These are phyloP conservation scores for Sporothrix protearum DNA, from an alignment of 2,329 filamentous ascomycete species.

Conservation along the genomic window DNA sequence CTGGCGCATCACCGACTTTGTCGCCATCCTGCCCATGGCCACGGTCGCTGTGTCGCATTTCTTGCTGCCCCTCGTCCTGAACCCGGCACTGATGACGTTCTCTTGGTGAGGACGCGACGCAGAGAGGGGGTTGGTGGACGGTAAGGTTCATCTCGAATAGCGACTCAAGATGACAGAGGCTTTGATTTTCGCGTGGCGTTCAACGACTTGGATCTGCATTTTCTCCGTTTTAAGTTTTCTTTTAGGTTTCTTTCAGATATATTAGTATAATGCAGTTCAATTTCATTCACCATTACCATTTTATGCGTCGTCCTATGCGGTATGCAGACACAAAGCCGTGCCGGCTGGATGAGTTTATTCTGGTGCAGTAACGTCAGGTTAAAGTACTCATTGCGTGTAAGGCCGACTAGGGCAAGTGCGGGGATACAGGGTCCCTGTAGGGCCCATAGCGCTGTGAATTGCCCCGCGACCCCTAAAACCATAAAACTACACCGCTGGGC, in stretches of 20 bases:
- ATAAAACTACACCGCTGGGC: not conserved
- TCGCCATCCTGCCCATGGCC: slow-evolving; percentile 72
- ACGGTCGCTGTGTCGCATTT: slow-evolving; percentile 67
- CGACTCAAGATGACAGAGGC: not conserved
- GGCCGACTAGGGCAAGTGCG: not conserved
- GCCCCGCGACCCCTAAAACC: too few species aligned
- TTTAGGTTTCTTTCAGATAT: too few species aligned
- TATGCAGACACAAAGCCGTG: not conserved
- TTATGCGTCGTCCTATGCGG: not conserved
- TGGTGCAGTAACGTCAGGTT: too few species aligned
- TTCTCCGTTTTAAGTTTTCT: not conserved
- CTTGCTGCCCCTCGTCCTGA: slow-evolving; percentile 67
- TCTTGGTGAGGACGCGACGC: slow-evolving; percentile 56
- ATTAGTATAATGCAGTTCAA: not conserved
- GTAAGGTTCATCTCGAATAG: not conserved
- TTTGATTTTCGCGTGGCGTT: not conserved
- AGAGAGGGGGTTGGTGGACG: not conserved
- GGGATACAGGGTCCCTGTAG: not conserved
- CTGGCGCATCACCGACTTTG: slow-evolving; percentile 67
- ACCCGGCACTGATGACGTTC: slow-evolving; percentile 77
- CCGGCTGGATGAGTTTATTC: not conserved
- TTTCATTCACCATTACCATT: not conserved
- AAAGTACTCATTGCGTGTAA: not conserved
- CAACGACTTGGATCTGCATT: not conserved
- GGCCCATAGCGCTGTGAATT: too few species aligned